phyloP scores from a whole-genome alignment of 768 basidiomycete species.

The Gyrodon lividus region DNA sequence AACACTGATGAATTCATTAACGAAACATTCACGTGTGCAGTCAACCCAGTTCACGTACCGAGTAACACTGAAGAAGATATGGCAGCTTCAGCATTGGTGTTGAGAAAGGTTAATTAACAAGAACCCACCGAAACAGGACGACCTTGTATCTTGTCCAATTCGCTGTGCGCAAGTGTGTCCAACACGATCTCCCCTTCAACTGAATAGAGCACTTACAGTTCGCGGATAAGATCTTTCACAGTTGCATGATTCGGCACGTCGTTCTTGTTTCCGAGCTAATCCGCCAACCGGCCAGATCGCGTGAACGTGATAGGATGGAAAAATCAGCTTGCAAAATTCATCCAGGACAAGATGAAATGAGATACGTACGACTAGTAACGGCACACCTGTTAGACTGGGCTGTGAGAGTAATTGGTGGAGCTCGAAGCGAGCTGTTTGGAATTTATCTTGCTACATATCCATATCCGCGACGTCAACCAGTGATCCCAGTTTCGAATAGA shows the following conservation, averaged over 20 bases:
- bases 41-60: constrained; percentile 43
- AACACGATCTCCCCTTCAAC: no score
- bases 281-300: no score
- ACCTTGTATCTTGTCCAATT: constrained; percentile 77
- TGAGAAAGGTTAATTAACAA: background rate
- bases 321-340: background rate
- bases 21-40: background rate
- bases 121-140: constrained; percentile 81
- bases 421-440: constrained; percentile 81
- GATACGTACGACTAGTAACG: constrained; percentile 73
- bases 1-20: constrained; percentile 57
- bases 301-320: no score
- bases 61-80: constrained; percentile 60
- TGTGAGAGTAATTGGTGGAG: constrained; percentile 76
- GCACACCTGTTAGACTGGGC: constrained; percentile 64
- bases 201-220: constrained; percentile 48
- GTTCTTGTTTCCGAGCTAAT: constrained; percentile 89
- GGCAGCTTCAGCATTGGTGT: background rate
- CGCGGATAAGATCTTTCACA: constrained; percentile 81
- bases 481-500: background rate
- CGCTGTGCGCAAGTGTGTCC: constrained; percentile 30
- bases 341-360: background rate
- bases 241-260: constrained; percentile 74
- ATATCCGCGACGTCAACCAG: constrained; percentile 2
- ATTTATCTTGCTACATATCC: constrained; percentile 62